Evolutionary conservation across 1,139 yeast species (phyloP).

Genomic region (Pichiaceae sp.): DNA sequence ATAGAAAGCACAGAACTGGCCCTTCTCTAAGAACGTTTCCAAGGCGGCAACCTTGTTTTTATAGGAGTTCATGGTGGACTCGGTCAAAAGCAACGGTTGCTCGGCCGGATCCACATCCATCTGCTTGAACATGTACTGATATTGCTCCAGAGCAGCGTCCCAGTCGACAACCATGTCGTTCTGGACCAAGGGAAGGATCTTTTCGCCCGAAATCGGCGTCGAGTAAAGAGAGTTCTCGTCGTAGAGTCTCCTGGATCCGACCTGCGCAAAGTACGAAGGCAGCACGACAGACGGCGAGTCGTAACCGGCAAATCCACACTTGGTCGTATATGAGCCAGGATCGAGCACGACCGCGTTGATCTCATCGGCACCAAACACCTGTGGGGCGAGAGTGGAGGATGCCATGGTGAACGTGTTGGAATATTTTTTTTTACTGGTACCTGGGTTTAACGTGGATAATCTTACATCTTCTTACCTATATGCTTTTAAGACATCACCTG

Average conservation of each 20-base stretch:
- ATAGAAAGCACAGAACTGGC: conserved; percentile 79
- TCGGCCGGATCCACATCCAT: conserved; percentile 51
- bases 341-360: conserved; percentile 87
- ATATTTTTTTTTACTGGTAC: not conserved
- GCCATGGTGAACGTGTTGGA: conserved; percentile 3
- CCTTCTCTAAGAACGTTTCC: conserved; percentile 66
- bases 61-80: conserved; percentile 77
- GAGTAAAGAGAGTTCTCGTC: conserved; percentile 49
- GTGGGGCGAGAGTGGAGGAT: conserved; percentile 27
- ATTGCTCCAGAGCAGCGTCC: conserved; percentile 69
- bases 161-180: conserved; percentile 61
- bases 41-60: conserved; percentile 64
- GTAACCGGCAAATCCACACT: conserved; percentile 91
- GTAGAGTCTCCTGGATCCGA: conserved; percentile 26
- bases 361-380: conserved; percentile 67
- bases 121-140: conserved; percentile 43
- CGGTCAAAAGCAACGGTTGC: conserved; percentile 74
- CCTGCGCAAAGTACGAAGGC: conserved; percentile 46
- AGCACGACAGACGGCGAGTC: conserved; percentile 76
- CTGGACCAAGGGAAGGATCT: conserved; percentile 49
- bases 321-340: conserved; percentile 78
- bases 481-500: conserved; percentile 18
- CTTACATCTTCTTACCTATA: too few relatives aligned
- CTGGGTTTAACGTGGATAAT: too few relatives aligned
- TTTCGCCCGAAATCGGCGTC: conserved; percentile 44